Conservation (phyloP, 2,329 filamentous ascomycete genomes). For the Lachnellula occidentalis region DNA sequence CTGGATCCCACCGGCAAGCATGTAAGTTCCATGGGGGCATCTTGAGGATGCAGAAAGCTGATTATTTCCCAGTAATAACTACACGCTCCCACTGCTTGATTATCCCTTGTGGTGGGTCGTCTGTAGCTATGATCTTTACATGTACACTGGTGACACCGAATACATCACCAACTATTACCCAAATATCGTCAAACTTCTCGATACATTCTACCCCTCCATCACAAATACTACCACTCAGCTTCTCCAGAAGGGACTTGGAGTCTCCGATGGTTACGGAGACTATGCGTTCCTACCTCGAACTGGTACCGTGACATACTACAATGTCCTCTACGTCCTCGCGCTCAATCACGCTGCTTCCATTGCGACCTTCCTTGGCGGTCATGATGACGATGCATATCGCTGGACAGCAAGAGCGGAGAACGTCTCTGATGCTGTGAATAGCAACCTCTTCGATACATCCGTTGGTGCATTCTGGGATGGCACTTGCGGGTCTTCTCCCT, state of each 20-base stretch:
- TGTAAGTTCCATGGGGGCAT: constrained; percentile 31
- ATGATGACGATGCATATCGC: constrained; percentile 32
- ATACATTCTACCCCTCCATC: constrained; percentile 41
- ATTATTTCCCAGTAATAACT: constrained; percentile 33
- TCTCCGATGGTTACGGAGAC: constrained; percentile 40
- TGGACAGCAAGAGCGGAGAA: constrained; percentile 36
- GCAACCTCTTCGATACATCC: constrained; percentile 35
- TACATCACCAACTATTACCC: constrained; percentile 40
- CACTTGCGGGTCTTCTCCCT: constrained; percentile 17
- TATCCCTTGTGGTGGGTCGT: constrained; percentile 50
- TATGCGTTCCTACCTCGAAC: constrained; percentile 45
- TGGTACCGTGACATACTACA: constrained; percentile 48
- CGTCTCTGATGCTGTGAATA: constrained; percentile 34
- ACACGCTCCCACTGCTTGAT: constrained; percentile 44
- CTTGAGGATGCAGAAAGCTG: background rate
- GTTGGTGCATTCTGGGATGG: constrained; percentile 44
- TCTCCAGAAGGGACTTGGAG: constrained; percentile 36
- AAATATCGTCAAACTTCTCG: constrained; percentile 37
- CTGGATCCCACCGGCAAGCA: constrained; percentile 50
- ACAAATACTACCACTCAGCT: constrained; percentile 37
- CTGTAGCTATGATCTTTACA: constrained; percentile 42
- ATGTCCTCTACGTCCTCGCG: constrained; percentile 44
- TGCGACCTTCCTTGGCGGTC: constrained; percentile 30
- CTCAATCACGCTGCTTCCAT: constrained; percentile 40
- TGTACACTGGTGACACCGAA: constrained; percentile 43